Evolutionary conservation across 768 basidiomycete genomes (phyloP).

Genomic region (Exsudoporus frostii): DNA sequence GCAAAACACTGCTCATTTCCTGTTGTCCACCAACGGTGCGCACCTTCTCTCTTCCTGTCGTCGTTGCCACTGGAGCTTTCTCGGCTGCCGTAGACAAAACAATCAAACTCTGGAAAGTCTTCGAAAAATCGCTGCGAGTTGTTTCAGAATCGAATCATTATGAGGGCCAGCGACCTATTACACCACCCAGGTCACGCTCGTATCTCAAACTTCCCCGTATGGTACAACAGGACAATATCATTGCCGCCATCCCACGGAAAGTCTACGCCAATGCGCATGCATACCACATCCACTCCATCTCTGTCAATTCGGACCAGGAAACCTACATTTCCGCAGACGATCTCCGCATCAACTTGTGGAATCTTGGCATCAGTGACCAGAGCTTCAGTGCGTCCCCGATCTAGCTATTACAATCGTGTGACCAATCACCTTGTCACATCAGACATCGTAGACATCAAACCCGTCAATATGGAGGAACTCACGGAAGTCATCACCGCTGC

Average conservation of each 20-base stretch:
- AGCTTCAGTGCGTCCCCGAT: constrained; percentile 82
- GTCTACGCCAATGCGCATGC: constrained; percentile 99
- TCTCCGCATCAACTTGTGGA: constrained; percentile 96
- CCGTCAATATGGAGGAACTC: constrained; percentile 99
- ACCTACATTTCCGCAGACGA: constrained; percentile 99
- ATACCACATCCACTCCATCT: constrained; percentile 99
- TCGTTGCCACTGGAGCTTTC: neutral
- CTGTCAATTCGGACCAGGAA: constrained; percentile 98
- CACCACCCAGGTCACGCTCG: constrained; percentile 53
- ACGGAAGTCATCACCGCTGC: constrained; percentile 99
- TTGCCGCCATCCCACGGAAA: constrained; percentile 97
- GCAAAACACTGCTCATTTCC: constrained; percentile 95
- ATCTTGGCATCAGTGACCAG: constrained; percentile 96
- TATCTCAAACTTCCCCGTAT: constrained; percentile 88
- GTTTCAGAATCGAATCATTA: constrained; percentile 96
- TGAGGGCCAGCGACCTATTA: constrained; percentile 69
- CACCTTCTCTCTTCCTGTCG: neutral
- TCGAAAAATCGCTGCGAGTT: constrained; percentile 93
- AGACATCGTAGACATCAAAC: constrained; percentile 99
- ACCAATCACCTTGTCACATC: constrained; percentile 2
- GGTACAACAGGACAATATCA: constrained; percentile 94
- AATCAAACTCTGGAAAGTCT: constrained; percentile 99
- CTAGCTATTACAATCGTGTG: neutral
- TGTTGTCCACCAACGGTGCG: constrained; percentile 94
- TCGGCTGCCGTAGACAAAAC: constrained; percentile 77